Base-by-base conservation (phyloP, 2,329 filamentous ascomycete species). In the Aspergillus neoniger region DNA sequence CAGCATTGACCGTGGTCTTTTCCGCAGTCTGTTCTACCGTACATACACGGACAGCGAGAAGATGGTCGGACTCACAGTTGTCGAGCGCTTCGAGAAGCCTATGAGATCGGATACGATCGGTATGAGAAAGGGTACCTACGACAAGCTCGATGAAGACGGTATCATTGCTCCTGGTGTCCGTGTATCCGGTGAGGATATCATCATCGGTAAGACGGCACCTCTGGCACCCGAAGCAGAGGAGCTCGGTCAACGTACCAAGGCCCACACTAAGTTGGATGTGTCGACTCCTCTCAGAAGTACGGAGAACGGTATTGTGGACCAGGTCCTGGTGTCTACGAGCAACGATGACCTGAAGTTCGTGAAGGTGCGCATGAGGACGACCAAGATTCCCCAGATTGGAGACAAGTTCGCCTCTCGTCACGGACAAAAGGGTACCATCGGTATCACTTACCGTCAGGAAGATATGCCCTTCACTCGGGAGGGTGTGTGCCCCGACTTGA, bases 341-440 rank as follows among this genome's bases (percentile, higher is more conserved):
- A 89, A 91, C 38, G 95, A 99, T 74, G 94, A 94, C 69, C 85
- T 96, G 67, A 91, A 92, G 56, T 98, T 98, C 73, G 93, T 97
- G 77, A 99, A 99, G 80, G 94, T 99, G 58, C 90, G 95, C 63
- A 96, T 97, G 72, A 86, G 95, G 76, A 98, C 95, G 3, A 99
- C 96, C 57, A 99, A 99, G 83, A 88, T 98, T 44, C 95, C 95
- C 0, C 96, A 99, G 79, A 98, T 99, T 76, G 95, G 95, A 72
- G 95, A 99, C 81, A 99, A 99, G 78, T 99, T 99, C 76, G 96
- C 95, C 7, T 99, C 96, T 70, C 92, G 95, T 80, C 96, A 99
- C 86, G 95, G 95, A 74, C 95, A 99, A 73, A 99, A 99, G 80
- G 95, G 95, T 81, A 99, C 95, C 1, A 97, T 99, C 73, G 96